These are phyloP conservation scores for Exophiala calicioides DNA, from an alignment of 2,329 filamentous ascomycete species.

Conservation along the genomic window DNA sequence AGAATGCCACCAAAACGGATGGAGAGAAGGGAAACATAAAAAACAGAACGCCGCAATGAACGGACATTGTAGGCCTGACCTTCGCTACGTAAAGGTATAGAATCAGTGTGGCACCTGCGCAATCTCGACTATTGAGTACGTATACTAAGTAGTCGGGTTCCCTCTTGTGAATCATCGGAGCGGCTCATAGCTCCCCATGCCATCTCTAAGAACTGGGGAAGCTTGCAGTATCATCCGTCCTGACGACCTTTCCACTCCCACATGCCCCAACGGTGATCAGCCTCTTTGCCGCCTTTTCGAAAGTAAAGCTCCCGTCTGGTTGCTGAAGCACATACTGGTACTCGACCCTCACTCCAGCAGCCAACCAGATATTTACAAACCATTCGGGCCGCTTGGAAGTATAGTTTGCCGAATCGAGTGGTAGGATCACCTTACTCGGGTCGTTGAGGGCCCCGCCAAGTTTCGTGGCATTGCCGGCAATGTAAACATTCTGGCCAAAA, in stretches of 20 bases:
- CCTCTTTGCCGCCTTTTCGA: slow-evolving; percentile 16
- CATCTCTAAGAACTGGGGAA: slow-evolving; percentile 12
- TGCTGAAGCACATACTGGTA: slow-evolving; percentile 70
- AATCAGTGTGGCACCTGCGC: no score
- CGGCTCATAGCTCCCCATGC: not conserved
- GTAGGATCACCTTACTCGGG: slow-evolving; percentile 13
- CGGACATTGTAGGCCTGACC: no score
- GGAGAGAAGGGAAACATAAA: no score
- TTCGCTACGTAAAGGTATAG: no score
- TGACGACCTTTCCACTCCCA: slow-evolving; percentile 10
- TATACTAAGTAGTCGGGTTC: no score
- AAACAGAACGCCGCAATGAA: no score
- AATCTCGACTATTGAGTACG: no score
- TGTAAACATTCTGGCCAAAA: slow-evolving; percentile 61
- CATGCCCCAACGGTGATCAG: slow-evolving; percentile 9
- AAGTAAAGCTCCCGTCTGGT: slow-evolving; percentile 46
- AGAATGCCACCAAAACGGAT: no score
- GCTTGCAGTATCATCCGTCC: slow-evolving; percentile 13
- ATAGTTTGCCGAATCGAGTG: slow-evolving; percentile 19
- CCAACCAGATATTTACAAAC: slow-evolving; percentile 58
- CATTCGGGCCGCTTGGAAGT: slow-evolving; percentile 44
- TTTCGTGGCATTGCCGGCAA: slow-evolving; percentile 60
- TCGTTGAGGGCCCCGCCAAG: slow-evolving; percentile 50
- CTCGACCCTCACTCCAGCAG: slow-evolving; percentile 57
- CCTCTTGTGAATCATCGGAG: no score